Percentiles rank a stretch among this genome's conserved stretches.
These are phyloP conservation scores for Globisporangium cylindrosporum DNA, from an alignment of 352 stramenopile genomes.

Conservation along the genomic window DNA sequence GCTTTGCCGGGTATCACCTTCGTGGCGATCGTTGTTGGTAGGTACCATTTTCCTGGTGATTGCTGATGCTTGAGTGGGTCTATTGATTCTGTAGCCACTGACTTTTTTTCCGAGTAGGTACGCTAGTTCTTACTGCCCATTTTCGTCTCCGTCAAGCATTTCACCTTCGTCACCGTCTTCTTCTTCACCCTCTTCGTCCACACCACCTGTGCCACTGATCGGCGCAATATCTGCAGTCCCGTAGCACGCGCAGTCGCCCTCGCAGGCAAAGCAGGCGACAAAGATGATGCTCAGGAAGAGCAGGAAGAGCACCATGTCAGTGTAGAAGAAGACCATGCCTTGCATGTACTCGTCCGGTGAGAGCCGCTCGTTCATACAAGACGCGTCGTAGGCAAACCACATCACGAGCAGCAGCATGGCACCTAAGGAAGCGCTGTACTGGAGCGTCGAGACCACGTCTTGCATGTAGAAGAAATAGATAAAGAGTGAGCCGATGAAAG, in stretches of 20 bases:
- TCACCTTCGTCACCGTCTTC: constrained; percentile 24
- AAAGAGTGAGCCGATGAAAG: constrained; percentile 53
- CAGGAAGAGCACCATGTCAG: constrained; percentile 78
- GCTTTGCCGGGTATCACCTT: constrained; percentile 6
- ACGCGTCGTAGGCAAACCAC: constrained; percentile 79
- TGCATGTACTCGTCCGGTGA: constrained; percentile 83
- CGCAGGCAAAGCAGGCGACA: constrained; percentile 70
- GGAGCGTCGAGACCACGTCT: constrained; percentile 42
- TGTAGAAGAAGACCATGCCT: constrained; percentile 84
- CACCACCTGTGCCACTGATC: constrained; percentile 27
- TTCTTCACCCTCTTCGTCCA: constrained; percentile 18
- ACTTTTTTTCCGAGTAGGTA: not conserved
- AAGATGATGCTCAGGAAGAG: constrained; percentile 79
- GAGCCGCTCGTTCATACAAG: constrained; percentile 73
- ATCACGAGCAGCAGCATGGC: constrained; percentile 69
- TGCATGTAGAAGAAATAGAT: constrained; percentile 63
- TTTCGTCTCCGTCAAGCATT: constrained; percentile 26
- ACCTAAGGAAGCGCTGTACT: constrained; percentile 53
- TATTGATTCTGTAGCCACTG: not conserved
- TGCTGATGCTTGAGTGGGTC: not conserved
- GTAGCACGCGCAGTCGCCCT: constrained; percentile 73
- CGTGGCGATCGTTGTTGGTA: not conserved
- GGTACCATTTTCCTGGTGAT: not conserved
- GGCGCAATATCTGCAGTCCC: constrained; percentile 65
- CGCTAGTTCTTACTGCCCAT: not conserved